Base-by-base conservation (phyloP, 2,329 filamentous ascomycete species). In the Arachnopeziza araneosa region DNA sequence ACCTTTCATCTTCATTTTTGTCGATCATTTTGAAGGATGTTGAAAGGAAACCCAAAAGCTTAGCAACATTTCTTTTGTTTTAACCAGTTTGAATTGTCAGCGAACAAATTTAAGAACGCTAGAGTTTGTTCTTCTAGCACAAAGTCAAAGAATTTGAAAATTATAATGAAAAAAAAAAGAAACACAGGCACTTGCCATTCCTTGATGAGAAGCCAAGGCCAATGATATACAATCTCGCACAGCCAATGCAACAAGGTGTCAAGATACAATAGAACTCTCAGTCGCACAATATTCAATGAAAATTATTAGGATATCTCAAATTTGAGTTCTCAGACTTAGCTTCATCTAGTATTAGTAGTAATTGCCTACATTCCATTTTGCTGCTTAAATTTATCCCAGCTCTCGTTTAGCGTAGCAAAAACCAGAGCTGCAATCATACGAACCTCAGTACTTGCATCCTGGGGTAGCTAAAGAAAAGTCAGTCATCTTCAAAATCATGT, bases 341-440 rank as follows among this genome's bases (percentile, higher is more conserved):
- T 44, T 44, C 36, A 44, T 14, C 17, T 44, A 8, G 17, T 7
- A 3, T 19, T 14, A 12, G 4, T 19, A 17, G 36, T 44, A 3
- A 3, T 44, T 44, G 5, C 12, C 36, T 72, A 88, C 72, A 89
- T 76, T 50, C 83, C 83, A 69, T 89, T 89, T 67, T 89, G 85
- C 49, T 80, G 76, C 74, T 88, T 89, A 72, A 89, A 89, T 72
- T 87, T 87, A 71, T 89, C 86, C 86, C 86, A 89, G 60, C 84
- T 85, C 75, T 89, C 86, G 69, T 89, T 89, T 53, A 89, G 75
- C 44, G 86, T 87, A 60, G 82, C 83, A 70, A 89, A 89, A 8
- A 89, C 85, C 10, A 82, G 77, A 0, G 79, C 85, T 0, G 85
- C 85, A 70, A 89, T 85, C 75, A 89, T 83, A 55, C 79, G 79